These are phyloP conservation scores for Zygoascus hellenicus DNA, from an alignment of 1,139 yeast genomes.

Conservation along the genomic window DNA sequence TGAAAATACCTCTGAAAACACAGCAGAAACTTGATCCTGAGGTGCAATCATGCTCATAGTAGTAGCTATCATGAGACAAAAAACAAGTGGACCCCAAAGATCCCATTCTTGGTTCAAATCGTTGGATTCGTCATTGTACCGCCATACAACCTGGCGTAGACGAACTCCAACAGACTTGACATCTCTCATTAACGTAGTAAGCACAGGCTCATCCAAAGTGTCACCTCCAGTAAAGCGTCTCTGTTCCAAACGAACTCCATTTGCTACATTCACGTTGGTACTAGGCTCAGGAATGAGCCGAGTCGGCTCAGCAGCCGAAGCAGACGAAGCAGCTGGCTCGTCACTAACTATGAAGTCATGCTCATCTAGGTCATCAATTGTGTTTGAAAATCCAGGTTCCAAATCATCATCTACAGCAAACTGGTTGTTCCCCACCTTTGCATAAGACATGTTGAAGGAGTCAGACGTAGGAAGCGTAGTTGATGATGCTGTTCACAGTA, in stretches of 20 bases:
- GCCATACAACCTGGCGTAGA: constrained; percentile 63
- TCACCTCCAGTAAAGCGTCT: constrained; percentile 78
- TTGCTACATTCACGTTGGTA: constrained; percentile 16
- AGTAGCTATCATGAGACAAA: constrained; percentile 59
- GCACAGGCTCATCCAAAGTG: constrained; percentile 78
- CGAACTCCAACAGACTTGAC: constrained; percentile 58
- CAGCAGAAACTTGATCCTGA: constrained; percentile 37
- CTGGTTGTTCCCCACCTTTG: constrained; percentile 16
- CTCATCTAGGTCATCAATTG: constrained; percentile 14
- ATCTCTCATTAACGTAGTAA: constrained; percentile 63
- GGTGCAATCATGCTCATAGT: constrained; percentile 41
- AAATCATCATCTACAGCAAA: constrained; percentile 21
- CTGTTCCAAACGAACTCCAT: constrained; percentile 55
- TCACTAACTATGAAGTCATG: constrained; percentile 24
- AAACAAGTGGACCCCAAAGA: constrained; percentile 82
- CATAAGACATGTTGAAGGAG: constrained; percentile 18
- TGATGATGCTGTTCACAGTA: background rate
- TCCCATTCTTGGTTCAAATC: constrained; percentile 57
- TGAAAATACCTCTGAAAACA: constrained; percentile 61
- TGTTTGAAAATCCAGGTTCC: background rate
- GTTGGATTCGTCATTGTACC: constrained; percentile 18
- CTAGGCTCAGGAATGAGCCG: constrained; percentile 8
- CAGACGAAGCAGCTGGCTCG: constrained; percentile 16
- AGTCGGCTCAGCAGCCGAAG: constrained; percentile 1
- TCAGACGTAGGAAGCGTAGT: background rate